These are phyloP conservation scores for Solanum commersonii DNA, from an alignment of 257 asterid species.

Conservation along the genomic window DNA sequence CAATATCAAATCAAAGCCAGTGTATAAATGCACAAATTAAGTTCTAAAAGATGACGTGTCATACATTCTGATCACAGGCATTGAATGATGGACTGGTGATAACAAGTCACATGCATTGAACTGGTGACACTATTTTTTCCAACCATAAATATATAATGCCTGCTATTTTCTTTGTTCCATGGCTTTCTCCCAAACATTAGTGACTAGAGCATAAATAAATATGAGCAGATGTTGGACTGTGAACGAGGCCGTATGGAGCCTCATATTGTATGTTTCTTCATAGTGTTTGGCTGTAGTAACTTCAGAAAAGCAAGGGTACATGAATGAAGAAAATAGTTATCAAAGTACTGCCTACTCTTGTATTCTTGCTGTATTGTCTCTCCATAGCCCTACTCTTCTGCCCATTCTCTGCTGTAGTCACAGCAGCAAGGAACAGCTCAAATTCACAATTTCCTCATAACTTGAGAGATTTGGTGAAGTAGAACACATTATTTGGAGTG, in stretches of 20 bases:
- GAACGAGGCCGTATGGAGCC: not conserved
- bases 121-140: not conserved
- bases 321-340: not conserved
- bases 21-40: not conserved
- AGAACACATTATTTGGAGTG: not conserved
- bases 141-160: not conserved
- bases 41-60: not conserved
- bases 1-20: not conserved
- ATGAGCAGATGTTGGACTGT: not conserved
- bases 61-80: not conserved
- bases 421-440: not conserved
- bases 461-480: not conserved
- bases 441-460: not conserved
- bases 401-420: constrained; percentile 25
- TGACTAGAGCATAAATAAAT: not conserved
- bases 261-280: not conserved
- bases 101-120: not conserved
- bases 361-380: not conserved
- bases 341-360: not conserved
- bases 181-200: not conserved
- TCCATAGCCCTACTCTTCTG: constrained; percentile 21
- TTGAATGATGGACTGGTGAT: not conserved
- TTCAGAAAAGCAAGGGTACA: not conserved
- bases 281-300: not conserved
- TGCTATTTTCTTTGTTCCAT: not conserved